Evolutionary conservation across 306 rosid genomes (phyloP).

Genomic region (Ammopiptanthus mongolicus): DNA sequence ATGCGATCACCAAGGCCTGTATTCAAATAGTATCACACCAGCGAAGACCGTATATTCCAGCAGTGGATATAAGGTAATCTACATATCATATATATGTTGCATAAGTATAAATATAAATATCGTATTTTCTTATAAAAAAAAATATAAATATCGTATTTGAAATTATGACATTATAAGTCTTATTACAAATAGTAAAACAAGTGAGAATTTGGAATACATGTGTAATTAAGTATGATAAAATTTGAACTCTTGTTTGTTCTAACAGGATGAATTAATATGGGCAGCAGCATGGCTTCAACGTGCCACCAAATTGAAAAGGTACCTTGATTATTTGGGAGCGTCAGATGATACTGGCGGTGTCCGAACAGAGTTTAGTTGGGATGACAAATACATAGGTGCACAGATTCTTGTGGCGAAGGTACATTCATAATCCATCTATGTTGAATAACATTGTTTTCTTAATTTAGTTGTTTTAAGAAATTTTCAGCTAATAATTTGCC

Average conservation of each 20-base stretch:
- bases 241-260: background rate
- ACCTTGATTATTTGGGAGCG: conserved; percentile 29
- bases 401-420: conserved; percentile 55
- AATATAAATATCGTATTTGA: background rate
- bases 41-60: conserved; percentile 38
- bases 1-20: conserved; percentile 20
- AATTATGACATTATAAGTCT: too few species aligned
- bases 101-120: background rate
- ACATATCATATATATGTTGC: background rate
- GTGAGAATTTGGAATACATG: too few species aligned
- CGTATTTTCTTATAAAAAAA: too few species aligned
- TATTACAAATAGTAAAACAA: too few species aligned
- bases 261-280: conserved; percentile 61
- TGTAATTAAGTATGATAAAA: background rate
- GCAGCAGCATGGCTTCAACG: conserved; percentile 68
- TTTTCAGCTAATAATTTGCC: background rate
- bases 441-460: background rate
- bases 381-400: conserved; percentile 51
- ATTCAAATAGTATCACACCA: conserved; percentile 33
- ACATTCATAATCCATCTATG: background rate
- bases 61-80: conserved; percentile 54
- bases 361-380: conserved; percentile 53
- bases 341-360: conserved; percentile 29
- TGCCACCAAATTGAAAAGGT: conserved; percentile 25
- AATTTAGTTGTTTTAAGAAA: background rate